A percentile compares a stretch with the other conserved stretches of the same genome.
phyloP scores from a whole-genome alignment of 176 grass and related monocot genomes.

The Cocos nucifera region DNA sequence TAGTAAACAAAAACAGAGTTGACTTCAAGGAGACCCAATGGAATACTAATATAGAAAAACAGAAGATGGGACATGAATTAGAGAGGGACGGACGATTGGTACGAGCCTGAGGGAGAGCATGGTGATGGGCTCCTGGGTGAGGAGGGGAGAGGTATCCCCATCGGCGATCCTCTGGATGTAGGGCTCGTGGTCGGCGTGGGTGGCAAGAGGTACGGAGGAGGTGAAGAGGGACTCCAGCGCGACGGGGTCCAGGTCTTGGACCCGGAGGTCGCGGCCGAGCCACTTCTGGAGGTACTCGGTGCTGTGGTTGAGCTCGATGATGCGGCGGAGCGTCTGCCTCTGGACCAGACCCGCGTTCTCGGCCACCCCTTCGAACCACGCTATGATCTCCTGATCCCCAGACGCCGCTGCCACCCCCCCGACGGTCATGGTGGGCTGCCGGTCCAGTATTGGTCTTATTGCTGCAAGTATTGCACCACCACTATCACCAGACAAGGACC shows the following conservation, averaged over 20 bases:
- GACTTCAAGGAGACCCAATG: too few species aligned
- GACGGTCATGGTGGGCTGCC: too few species aligned
- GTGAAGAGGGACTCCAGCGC: slow-evolving; percentile 17
- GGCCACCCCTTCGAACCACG: slow-evolving; percentile 11
- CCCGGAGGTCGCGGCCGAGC: neutral
- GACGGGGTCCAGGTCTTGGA: neutral
- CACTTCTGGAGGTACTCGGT: slow-evolving; percentile 21
- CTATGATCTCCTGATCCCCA: neutral
- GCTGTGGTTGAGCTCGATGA: slow-evolving; percentile 12
- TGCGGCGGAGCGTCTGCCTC: slow-evolving; percentile 14
- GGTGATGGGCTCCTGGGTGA: slow-evolving; percentile 21
- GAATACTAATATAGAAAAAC: too few species aligned
- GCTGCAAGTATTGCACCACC: too few species aligned
- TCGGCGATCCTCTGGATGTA: slow-evolving; percentile 24
- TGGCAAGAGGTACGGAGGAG: slow-evolving; percentile 15
- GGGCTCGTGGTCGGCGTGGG: slow-evolving; percentile 17
- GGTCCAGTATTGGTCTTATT: too few species aligned
- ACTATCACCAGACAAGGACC: too few species aligned
- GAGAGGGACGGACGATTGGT: too few species aligned
- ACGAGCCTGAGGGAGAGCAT: slow-evolving; percentile 22
- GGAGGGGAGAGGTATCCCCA: slow-evolving; percentile 6
- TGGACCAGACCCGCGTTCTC: slow-evolving; percentile 9
- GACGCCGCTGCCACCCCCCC: neutral
- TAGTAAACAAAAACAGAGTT: too few species aligned
- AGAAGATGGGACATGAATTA: neutral